Conservation (phyloP, 202 grass and related monocot genomes). For the Hordeum pubiflorum region DNA sequence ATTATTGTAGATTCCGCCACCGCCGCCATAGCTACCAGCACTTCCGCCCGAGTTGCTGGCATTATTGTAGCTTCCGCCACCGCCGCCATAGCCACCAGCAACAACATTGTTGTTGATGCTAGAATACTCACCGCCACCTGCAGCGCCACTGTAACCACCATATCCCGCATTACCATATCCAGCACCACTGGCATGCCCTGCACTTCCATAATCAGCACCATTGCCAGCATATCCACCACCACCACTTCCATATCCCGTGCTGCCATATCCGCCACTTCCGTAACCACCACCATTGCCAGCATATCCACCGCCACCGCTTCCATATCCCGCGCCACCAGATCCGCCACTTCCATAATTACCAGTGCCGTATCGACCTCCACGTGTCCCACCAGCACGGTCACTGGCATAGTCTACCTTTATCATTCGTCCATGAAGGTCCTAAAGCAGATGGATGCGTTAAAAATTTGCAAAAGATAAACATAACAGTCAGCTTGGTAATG, state of each 20-base stretch:
- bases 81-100: not conserved
- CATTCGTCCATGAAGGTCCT: conserved; percentile 77
- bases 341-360: conserved; percentile 9
- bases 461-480: conserved; percentile 8
- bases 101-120: not conserved
- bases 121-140: not conserved
- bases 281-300: not conserved
- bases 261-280: not conserved
- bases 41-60: not conserved
- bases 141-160: not conserved
- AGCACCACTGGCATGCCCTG: not conserved
- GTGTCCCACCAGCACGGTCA: conserved; percentile 40
- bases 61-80: not conserved
- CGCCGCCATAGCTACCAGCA: not conserved
- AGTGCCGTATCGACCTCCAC: conserved; percentile 17
- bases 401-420: conserved; percentile 60
- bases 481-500: not conserved
- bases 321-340: not conserved
- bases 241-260: not conserved
- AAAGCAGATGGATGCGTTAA: conserved; percentile 19
- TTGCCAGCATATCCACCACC: not conserved
- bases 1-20: not conserved
- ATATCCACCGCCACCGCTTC: not conserved
- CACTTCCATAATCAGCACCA: not conserved
- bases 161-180: not conserved